phyloP scores from a whole-genome alignment of 1,284 basidiomycete species.

The Pyrrhoderma noxium region DNA sequence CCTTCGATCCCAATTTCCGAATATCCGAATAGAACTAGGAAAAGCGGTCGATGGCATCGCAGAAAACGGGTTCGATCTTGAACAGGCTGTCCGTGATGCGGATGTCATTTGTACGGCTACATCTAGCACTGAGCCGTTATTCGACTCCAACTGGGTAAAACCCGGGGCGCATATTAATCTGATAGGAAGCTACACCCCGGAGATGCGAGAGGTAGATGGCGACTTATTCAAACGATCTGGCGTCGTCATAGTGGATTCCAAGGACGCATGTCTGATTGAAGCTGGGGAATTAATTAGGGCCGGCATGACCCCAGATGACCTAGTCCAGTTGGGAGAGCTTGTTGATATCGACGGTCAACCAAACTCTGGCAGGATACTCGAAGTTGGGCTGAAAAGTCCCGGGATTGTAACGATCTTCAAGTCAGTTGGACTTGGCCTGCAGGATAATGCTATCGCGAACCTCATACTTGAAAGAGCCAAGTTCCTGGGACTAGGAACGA shows the following conservation, averaged over 20 bases:
- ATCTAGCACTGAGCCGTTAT: conserved; percentile 62
- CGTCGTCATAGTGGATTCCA: conserved; percentile 64
- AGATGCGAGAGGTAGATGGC: conserved; percentile 70
- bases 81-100: conserved; percentile 32
- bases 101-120: conserved; percentile 73
- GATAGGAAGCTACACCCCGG: conserved; percentile 77
- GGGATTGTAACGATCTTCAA: conserved; percentile 67
- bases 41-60: conserved; percentile 12
- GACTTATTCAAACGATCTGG: conserved; percentile 47
- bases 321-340: conserved; percentile 60
- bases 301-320: conserved; percentile 28
- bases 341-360: conserved; percentile 27
- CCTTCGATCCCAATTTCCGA: conserved; percentile 37
- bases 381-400: conserved; percentile 24
- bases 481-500: conserved; percentile 31
- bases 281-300: conserved; percentile 72
- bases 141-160: conserved; percentile 54
- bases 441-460: conserved; percentile 63
- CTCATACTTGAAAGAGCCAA: conserved; percentile 37
- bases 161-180: conserved; percentile 66
- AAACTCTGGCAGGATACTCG: conserved; percentile 27
- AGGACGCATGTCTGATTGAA: conserved; percentile 59
- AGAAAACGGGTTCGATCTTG: conserved; percentile 16
- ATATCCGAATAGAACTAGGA: conserved; percentile 26
- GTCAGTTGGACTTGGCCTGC: conserved; percentile 69